phyloP scores from a whole-genome alignment of 768 basidiomycete genomes.

The Xerocomus spinulosus region DNA sequence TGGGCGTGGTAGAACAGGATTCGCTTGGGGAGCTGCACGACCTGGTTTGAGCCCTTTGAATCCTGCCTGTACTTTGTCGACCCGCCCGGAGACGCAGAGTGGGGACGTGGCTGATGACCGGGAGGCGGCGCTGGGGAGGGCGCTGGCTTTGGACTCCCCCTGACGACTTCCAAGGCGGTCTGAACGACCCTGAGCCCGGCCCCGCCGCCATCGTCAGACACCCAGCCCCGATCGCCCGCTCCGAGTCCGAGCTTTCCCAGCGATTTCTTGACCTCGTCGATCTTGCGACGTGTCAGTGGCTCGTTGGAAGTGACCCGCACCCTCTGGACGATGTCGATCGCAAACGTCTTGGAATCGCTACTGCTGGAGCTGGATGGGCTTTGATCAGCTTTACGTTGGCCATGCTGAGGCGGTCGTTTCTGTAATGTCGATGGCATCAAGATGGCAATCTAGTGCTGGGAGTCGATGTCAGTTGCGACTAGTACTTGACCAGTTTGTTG shows the following conservation, averaged over 20 bases:
- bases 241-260: slow-evolving; percentile 21
- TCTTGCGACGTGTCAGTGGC: slow-evolving; percentile 22
- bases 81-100: slow-evolving; percentile 18
- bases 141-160: slow-evolving; percentile 5
- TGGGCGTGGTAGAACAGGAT: slow-evolving; percentile 31
- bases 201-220: slow-evolving; percentile 26
- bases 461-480: neutral
- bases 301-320: slow-evolving; percentile 26
- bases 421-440: slow-evolving; percentile 19
- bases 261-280: slow-evolving; percentile 30
- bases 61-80: slow-evolving; percentile 10
- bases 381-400: slow-evolving; percentile 8
- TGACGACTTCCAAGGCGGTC: slow-evolving; percentile 23
- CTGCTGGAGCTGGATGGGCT: neutral
- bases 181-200: slow-evolving; percentile 24
- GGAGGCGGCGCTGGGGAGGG: slow-evolving; percentile 4
- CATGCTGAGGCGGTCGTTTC: slow-evolving; percentile 14
- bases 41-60: neutral
- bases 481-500: too few species aligned
- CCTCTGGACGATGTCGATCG: slow-evolving; percentile 31
- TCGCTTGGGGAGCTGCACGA: slow-evolving; percentile 16
- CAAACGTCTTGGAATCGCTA: slow-evolving; percentile 15
- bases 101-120: slow-evolving; percentile 12
- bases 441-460: neutral
- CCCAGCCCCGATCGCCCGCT: slow-evolving; percentile 26